These are phyloP conservation scores for Candida chilensis DNA, from an alignment of 805 yeast genomes.

Conservation along the genomic window DNA sequence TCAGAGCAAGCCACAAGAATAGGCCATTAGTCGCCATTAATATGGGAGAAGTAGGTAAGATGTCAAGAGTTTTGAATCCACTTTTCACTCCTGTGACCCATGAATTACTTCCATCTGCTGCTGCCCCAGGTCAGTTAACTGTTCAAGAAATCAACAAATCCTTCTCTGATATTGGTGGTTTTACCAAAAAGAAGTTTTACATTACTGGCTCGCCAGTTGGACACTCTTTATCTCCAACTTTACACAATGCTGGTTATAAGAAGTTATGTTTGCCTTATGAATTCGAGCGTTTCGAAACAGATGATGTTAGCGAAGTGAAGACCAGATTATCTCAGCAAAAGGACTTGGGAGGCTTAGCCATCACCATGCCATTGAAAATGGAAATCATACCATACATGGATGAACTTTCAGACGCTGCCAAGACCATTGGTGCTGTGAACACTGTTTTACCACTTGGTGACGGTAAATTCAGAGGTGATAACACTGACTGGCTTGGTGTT, in stretches of 20 bases:
- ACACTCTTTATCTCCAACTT: constrained; percentile 83
- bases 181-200: constrained; percentile 47
- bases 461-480: constrained; percentile 62
- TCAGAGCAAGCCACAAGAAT: constrained; percentile 45
- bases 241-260: constrained; percentile 76
- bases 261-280: constrained; percentile 70
- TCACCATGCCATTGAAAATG: constrained; percentile 88
- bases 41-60: constrained; percentile 66
- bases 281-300: constrained; percentile 63
- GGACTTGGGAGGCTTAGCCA: constrained; percentile 86
- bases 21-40: constrained; percentile 79
- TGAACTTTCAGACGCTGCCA: constrained; percentile 68
- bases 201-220: constrained; percentile 76
- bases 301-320: constrained; percentile 47
- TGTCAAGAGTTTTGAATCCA: constrained; percentile 70
- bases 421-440: constrained; percentile 87
- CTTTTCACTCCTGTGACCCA: constrained; percentile 83
- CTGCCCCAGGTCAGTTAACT: constrained; percentile 77
- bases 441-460: constrained; percentile 55
- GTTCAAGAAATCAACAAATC: constrained; percentile 55
- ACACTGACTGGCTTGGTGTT: constrained; percentile 95
- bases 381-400: constrained; percentile 63
- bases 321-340: constrained; percentile 36
- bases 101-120: constrained; percentile 49
- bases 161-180: constrained; percentile 53